phyloP scores from a whole-genome alignment of 1,139 yeast genomes.

The Arxiozyma heterogenica region DNA sequence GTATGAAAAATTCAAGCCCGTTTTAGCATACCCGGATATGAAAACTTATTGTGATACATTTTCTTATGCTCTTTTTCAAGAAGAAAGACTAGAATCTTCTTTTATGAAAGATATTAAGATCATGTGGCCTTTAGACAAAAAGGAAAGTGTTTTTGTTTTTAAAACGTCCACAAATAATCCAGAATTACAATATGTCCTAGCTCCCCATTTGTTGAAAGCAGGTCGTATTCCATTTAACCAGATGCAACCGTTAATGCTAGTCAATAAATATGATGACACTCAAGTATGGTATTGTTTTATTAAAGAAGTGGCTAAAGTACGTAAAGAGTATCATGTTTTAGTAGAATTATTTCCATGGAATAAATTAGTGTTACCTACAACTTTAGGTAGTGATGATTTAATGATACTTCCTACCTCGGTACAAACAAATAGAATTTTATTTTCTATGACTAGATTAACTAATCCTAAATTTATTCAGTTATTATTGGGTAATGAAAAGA shows the following conservation, averaged over 20 bases:
- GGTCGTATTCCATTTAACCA: slow-evolving; percentile 36
- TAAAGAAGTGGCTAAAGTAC: slow-evolving; percentile 31
- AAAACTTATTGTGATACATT: slow-evolving; percentile 49
- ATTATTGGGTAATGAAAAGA: slow-evolving; percentile 52
- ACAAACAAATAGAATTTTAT: slow-evolving; percentile 52
- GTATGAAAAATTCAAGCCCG: slow-evolving; percentile 33
- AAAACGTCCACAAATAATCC: slow-evolving; percentile 32
- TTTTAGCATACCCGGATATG: slow-evolving; percentile 41
- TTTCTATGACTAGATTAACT: slow-evolving; percentile 52
- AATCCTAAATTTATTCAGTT: slow-evolving; percentile 50
- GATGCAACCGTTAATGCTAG: slow-evolving; percentile 39
- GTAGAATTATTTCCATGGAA: slow-evolving; percentile 53
- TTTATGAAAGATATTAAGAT: slow-evolving; percentile 42
- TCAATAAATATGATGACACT: slow-evolving; percentile 28
- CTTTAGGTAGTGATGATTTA: slow-evolving; percentile 29
- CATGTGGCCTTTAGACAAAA: slow-evolving; percentile 46
- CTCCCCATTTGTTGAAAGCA: slow-evolving; percentile 33
- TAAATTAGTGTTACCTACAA: slow-evolving; percentile 39
- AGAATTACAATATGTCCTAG: slow-evolving; percentile 30
- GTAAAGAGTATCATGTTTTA: slow-evolving; percentile 37
- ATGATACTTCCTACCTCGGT: slow-evolving; percentile 54
- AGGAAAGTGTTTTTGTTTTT: slow-evolving; percentile 34
- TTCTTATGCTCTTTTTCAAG: slow-evolving; percentile 53
- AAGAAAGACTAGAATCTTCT: slow-evolving; percentile 42
- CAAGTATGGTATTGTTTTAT: slow-evolving; percentile 42